A percentile compares a stretch with the other conserved stretches of the same genome.
Conservation (phyloP, 1,139 yeast species). For the Suhomyces taliae region DNA sequence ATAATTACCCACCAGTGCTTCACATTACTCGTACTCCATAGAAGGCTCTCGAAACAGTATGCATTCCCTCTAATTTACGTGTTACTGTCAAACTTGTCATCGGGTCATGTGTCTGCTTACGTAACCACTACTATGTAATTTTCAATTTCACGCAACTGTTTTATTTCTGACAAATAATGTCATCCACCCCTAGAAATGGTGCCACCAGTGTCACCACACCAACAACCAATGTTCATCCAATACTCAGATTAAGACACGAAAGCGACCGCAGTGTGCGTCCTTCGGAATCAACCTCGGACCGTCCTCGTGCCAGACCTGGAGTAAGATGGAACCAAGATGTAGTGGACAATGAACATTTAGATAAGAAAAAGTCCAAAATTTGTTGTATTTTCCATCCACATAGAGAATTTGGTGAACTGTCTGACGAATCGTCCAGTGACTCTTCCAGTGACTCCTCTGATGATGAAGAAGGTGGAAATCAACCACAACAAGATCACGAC, state of each 20-base stretch:
- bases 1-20: no score
- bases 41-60: no score
- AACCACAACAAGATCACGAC: conserved; percentile 6
- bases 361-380: conserved; percentile 86
- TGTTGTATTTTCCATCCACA: conserved; percentile 94
- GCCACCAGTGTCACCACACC: conserved; percentile 7
- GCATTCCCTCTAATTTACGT: no score
- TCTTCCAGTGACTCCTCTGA: conserved; percentile 35
- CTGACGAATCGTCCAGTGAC: conserved; percentile 29
- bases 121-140: neutral
- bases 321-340: conserved; percentile 87
- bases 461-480: conserved; percentile 6
- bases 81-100: no score
- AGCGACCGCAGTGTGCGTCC: neutral
- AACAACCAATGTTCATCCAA: conserved; percentile 11
- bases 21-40: no score
- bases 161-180: neutral
- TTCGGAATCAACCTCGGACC: neutral
- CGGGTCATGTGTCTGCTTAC: neutral
- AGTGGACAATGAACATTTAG: conserved; percentile 84
- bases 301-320: conserved; percentile 30
- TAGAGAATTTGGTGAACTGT: conserved; percentile 52
- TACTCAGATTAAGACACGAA: conserved; percentile 10
- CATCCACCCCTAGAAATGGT: conserved; percentile 4
- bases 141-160: neutral